Percentiles rank a stretch among this genome's conserved stretches.
These are phyloP conservation scores for Fusarium sambucinum DNA, from an alignment of 2,329 filamentous ascomycete species.

Conservation along the genomic window DNA sequence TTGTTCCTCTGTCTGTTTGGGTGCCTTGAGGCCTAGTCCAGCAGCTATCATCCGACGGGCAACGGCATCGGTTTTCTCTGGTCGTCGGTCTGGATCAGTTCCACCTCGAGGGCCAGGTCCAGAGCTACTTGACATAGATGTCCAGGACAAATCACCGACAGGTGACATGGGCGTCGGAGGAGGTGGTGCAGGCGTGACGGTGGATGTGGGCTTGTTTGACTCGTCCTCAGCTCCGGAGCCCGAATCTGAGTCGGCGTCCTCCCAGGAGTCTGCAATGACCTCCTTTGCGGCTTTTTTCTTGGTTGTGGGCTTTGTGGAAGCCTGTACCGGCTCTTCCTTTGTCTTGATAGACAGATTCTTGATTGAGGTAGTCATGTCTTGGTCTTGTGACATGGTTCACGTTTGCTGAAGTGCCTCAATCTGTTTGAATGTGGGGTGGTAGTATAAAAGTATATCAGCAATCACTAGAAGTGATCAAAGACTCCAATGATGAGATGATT, in stretches of 20 bases:
- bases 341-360: slow-evolving; percentile 51
- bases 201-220: slow-evolving; percentile 54
- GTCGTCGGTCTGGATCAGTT: slow-evolving; percentile 59
- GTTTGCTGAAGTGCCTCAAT: background rate
- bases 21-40: slow-evolving; percentile 83
- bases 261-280: slow-evolving; percentile 60
- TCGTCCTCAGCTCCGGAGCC: slow-evolving; percentile 53
- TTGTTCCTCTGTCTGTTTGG: slow-evolving; percentile 88
- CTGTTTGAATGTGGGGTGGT: background rate
- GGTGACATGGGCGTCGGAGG: slow-evolving; percentile 76
- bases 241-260: slow-evolving; percentile 69
- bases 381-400: slow-evolving; percentile 41
- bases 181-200: slow-evolving; percentile 61
- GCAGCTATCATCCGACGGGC: slow-evolving; percentile 91
- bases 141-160: slow-evolving; percentile 41
- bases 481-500: background rate
- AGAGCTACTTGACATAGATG: slow-evolving; percentile 24
- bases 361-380: slow-evolving; percentile 49
- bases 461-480: background rate
- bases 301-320: slow-evolving; percentile 43
- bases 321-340: slow-evolving; percentile 33
- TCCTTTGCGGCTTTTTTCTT: slow-evolving; percentile 48
- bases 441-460: background rate
- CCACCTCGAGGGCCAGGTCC: slow-evolving; percentile 4
- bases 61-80: slow-evolving; percentile 94